These are phyloP conservation scores for Pythium biforme DNA, from an alignment of 352 stramenopile genomes.

Conservation along the genomic window DNA sequence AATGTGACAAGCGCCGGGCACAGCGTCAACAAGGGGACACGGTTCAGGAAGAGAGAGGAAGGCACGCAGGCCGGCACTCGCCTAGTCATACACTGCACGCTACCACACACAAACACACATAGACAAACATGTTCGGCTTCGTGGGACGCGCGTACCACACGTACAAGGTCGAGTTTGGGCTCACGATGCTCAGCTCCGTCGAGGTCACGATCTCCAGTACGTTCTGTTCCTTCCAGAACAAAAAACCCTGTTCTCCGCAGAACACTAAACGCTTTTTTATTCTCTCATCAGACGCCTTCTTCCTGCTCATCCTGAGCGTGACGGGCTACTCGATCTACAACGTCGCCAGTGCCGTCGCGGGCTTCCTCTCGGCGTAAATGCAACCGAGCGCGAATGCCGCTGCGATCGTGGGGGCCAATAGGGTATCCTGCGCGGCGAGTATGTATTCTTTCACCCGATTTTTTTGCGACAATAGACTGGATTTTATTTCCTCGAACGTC, in stretches of 20 bases:
- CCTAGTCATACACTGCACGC: not conserved
- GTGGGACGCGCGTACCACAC: constrained; percentile 69
- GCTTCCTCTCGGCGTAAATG: constrained; percentile 32
- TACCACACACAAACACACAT: not conserved
- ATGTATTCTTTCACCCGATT: constrained; percentile 1
- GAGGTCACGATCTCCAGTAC: constrained; percentile 84
- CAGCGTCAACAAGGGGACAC: not conserved
- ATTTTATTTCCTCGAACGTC: constrained; percentile 8
- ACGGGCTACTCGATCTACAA: constrained; percentile 80
- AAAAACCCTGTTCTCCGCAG: no score
- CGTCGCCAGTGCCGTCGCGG: constrained; percentile 45
- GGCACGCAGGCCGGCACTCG: not conserved
- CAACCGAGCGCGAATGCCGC: not conserved
- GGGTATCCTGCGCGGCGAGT: not conserved
- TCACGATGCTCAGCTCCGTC: constrained; percentile 82
- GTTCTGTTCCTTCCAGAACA: constrained; percentile 21
- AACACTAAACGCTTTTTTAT: no score
- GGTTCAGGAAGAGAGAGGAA: not conserved
- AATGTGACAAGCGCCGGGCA: not conserved
- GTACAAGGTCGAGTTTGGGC: constrained; percentile 88
- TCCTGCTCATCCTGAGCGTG: constrained; percentile 68
- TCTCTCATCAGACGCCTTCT: constrained; percentile 71
- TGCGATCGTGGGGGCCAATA: no score
- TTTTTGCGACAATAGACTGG: constrained; percentile 19
- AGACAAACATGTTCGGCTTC: constrained; percentile 50